These are phyloP conservation scores for Caryopteris hybrid DNA, from an alignment of 305 asterid genomes.

Conservation along the genomic window DNA sequence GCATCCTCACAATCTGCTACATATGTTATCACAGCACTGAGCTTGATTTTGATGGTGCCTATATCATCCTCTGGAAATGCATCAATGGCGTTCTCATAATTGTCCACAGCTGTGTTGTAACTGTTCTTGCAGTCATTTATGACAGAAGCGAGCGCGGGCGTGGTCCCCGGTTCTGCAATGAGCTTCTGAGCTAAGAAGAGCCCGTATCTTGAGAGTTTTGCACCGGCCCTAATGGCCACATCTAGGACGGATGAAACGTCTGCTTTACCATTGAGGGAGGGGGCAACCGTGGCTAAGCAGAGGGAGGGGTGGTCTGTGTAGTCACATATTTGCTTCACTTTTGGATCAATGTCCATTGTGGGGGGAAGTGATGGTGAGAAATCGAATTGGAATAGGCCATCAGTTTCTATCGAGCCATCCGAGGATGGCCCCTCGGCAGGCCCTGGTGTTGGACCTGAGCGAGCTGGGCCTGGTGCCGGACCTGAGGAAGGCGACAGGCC, in stretches of 20 bases:
- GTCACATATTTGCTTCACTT: slow-evolving; percentile 37
- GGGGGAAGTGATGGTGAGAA: slow-evolving; percentile 12
- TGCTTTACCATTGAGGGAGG: slow-evolving; percentile 22
- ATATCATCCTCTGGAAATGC: slow-evolving; percentile 31
- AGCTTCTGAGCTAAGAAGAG: slow-evolving; percentile 14
- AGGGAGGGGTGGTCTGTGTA: slow-evolving; percentile 50
- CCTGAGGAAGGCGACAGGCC: not conserved
- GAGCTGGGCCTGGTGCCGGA: no score
- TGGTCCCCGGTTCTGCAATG: slow-evolving; percentile 19
- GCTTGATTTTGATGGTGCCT: slow-evolving; percentile 52
- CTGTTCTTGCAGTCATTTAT: slow-evolving; percentile 40
- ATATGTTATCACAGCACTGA: slow-evolving; percentile 49
- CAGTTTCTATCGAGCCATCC: not conserved
- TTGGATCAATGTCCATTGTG: not conserved
- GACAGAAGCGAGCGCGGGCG: slow-evolving; percentile 19
- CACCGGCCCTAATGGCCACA: slow-evolving; percentile 25
- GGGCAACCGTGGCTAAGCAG: slow-evolving; percentile 37
- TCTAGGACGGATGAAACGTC: slow-evolving; percentile 29
- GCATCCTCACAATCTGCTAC: slow-evolving; percentile 48
- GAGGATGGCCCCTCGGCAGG: not conserved
- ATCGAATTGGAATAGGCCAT: not conserved
- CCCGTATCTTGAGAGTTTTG: slow-evolving; percentile 27
- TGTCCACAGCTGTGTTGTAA: slow-evolving; percentile 28
- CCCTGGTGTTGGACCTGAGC: not conserved
- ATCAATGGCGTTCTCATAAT: slow-evolving; percentile 28